Evolutionary conservation across 805 yeast species (phyloP).

Genomic region (Saccharomycopsis lassenensis): DNA sequence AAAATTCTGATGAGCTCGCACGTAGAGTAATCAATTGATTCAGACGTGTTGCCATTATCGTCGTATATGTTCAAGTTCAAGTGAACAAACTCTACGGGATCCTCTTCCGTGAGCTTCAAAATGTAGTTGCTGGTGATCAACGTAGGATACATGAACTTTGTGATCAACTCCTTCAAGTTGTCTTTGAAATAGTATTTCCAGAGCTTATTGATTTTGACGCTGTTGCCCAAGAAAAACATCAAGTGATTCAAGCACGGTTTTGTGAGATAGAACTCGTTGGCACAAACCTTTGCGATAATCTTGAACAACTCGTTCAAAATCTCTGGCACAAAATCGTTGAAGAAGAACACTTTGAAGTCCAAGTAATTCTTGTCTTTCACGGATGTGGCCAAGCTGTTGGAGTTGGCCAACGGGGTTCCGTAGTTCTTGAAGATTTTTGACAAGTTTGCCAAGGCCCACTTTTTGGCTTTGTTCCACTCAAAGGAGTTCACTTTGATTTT

Average conservation of each 20-base stretch:
- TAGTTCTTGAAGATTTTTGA: conserved; percentile 62
- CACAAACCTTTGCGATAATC: conserved; percentile 68
- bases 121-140: conserved; percentile 59
- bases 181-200: conserved; percentile 59
- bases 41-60: conserved; percentile 37
- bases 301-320: conserved; percentile 51
- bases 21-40: conserved; percentile 72
- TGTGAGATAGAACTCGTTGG: conserved; percentile 56
- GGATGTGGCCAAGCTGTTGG: conserved; percentile 16
- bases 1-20: conserved; percentile 58
- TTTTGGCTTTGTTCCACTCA: conserved; percentile 68
- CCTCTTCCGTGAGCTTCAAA: conserved; percentile 68
- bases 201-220: conserved; percentile 45
- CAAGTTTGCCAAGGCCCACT: conserved; percentile 82
- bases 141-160: conserved; percentile 67
- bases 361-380: conserved; percentile 42
- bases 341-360: conserved; percentile 48
- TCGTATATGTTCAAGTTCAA: conserved; percentile 53
- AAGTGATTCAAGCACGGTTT: conserved; percentile 53
- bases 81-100: conserved; percentile 83
- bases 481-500: conserved; percentile 22
- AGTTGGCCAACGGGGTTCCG: conserved; percentile 31
- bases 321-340: conserved; percentile 58
- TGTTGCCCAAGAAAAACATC: conserved; percentile 50
- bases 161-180: conserved; percentile 50